Evolutionary conservation across 257 asterid species (phyloP).

Genomic region (Primulina eburnea): DNA sequence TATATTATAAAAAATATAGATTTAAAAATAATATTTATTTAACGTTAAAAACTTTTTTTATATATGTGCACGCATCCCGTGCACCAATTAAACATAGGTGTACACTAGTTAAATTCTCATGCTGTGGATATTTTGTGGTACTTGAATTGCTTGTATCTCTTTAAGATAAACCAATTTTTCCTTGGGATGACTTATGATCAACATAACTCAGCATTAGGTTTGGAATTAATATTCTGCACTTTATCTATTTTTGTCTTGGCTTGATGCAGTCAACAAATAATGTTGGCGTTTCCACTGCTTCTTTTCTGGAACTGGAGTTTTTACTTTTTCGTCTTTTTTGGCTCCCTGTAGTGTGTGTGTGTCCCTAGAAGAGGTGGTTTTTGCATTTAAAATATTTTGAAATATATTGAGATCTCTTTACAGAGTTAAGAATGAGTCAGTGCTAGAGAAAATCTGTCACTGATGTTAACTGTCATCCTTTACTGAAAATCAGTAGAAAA

Average conservation of each 20-base stretch:
- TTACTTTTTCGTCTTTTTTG: neutral
- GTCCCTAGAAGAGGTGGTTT: constrained; percentile 1
- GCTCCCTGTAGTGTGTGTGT: neutral
- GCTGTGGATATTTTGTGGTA: constrained; percentile 12
- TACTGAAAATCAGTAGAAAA: neutral
- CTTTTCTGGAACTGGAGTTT: constrained; percentile 7
- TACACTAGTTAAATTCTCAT: neutral
- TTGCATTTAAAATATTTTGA: neutral
- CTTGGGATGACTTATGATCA: neutral
- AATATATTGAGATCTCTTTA: constrained; percentile 4
- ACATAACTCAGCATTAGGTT: neutral
- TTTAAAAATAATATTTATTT: no score
- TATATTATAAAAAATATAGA: no score
- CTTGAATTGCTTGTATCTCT: neutral
- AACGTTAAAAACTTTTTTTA: no score
- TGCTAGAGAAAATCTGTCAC: constrained; percentile 11
- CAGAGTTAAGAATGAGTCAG: constrained; percentile 10
- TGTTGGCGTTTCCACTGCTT: constrained; percentile 4
- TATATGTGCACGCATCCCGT: no score
- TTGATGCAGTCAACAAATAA: neutral
- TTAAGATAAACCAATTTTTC: neutral
- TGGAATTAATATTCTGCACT: constrained; percentile 8
- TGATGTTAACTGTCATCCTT: constrained; percentile 10
- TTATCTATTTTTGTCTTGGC: neutral
- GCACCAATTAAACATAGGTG: constrained; percentile 18